Percentiles rank a stretch among this genome's conserved stretches.
Evolutionary conservation across 768 basidiomycete genomes (phyloP).

Genomic region (Boletus reticuloceps): DNA sequence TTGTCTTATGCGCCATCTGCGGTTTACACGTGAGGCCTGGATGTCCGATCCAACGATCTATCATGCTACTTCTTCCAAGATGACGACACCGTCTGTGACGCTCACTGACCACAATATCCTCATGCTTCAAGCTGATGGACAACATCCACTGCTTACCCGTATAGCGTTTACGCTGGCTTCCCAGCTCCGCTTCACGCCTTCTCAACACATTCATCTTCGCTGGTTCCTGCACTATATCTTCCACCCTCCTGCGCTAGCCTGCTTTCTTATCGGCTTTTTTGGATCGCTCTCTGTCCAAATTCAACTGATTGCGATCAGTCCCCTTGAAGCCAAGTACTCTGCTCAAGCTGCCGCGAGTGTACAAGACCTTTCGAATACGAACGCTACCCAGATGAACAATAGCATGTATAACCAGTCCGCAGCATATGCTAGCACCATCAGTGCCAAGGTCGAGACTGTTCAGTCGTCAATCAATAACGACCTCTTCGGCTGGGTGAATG

Average conservation of each 20-base stretch:
- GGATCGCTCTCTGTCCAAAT: slow-evolving; percentile 84
- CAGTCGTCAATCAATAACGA: slow-evolving; percentile 82
- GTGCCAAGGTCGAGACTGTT: slow-evolving; percentile 62
- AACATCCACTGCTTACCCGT: slow-evolving; percentile 73
- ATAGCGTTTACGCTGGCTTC: slow-evolving; percentile 54
- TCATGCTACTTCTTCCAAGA: slow-evolving; percentile 31
- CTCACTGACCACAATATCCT: slow-evolving; percentile 77
- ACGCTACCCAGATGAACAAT: slow-evolving; percentile 73
- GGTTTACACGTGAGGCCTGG: slow-evolving; percentile 76
- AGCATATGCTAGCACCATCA: slow-evolving; percentile 75
- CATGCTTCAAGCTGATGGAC: slow-evolving; percentile 62
- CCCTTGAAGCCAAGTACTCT: slow-evolving; percentile 68
- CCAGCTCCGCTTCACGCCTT: slow-evolving; percentile 52
- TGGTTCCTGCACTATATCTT: slow-evolving; percentile 94
- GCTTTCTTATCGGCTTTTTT: slow-evolving; percentile 90
- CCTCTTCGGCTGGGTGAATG: slow-evolving; percentile 94
- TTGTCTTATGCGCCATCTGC: slow-evolving; percentile 61
- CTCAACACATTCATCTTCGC: slow-evolving; percentile 65
- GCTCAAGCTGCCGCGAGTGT: slow-evolving; percentile 58
- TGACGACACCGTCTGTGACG: slow-evolving; percentile 48
- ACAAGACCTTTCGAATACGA: slow-evolving; percentile 64
- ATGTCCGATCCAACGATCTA: slow-evolving; percentile 62
- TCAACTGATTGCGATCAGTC: slow-evolving; percentile 77
- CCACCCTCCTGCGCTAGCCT: slow-evolving; percentile 86
- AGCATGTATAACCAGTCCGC: slow-evolving; percentile 82